A percentile compares a stretch with the other conserved stretches of the same genome.
Evolutionary conservation across 495 filamentous ascomycete genomes (phyloP).

Genomic region (Cercophora samala): DNA sequence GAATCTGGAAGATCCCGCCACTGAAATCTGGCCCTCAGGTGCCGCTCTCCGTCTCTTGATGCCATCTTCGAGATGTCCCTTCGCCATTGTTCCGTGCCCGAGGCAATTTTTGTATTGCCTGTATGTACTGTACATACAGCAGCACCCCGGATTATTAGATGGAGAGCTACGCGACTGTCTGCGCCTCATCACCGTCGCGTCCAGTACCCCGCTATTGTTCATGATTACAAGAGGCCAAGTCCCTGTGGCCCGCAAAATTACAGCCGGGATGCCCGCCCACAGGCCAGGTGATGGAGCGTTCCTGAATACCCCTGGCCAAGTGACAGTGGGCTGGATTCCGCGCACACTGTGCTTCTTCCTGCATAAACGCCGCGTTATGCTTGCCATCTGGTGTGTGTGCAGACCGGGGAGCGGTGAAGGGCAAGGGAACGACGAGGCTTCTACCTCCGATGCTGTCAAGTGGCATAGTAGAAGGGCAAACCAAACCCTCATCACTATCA

Average conservation of each 20-base stretch:
- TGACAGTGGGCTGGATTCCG: constrained; percentile 11
- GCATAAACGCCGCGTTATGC: constrained; percentile 26
- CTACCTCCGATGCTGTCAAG: neutral
- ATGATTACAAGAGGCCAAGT: constrained; percentile 13
- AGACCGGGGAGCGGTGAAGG: constrained; percentile 20
- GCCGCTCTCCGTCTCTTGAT: neutral
- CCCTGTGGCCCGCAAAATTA: constrained; percentile 8
- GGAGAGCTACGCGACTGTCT: constrained; percentile 22
- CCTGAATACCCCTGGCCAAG: constrained; percentile 17
- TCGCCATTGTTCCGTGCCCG: neutral
- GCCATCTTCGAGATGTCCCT: neutral
- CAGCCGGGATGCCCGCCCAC: constrained; percentile 17
- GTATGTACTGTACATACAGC: too few species aligned
- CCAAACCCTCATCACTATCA: neutral
- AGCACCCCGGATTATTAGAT: constrained; percentile 11
- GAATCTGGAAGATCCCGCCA: neutral
- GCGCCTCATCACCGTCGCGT: constrained; percentile 30
- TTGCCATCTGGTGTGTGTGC: constrained; percentile 10
- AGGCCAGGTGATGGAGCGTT: constrained; percentile 21
- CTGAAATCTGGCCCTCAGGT: neutral
- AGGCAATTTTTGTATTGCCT: constrained; percentile 20
- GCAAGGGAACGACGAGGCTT: constrained; percentile 9
- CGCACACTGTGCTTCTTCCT: constrained; percentile 20
- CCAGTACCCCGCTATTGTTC: constrained; percentile 28
- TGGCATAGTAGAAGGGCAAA: neutral